These are phyloP conservation scores for Erodium maritimum DNA, from an alignment of 345 rosid genomes.

Conservation along the genomic window DNA sequence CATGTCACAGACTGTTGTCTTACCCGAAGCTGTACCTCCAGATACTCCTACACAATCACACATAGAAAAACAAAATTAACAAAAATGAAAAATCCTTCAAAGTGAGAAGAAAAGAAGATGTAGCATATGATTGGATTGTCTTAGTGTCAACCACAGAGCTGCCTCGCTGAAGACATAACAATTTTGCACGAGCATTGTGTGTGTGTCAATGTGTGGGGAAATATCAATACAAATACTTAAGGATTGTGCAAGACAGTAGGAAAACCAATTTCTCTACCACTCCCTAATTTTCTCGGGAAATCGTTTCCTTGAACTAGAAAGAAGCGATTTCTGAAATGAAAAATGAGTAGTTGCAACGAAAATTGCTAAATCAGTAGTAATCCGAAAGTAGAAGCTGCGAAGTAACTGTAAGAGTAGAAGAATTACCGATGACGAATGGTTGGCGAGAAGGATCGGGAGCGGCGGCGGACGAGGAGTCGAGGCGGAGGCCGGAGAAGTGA, in stretches of 20 bases:
- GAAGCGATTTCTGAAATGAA: background rate
- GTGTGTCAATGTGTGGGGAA: background rate
- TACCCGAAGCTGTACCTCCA: slow-evolving; percentile 99
- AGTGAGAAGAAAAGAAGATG: slow-evolving; percentile 1
- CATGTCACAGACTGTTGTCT: slow-evolving; percentile 98
- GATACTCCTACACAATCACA: slow-evolving; percentile 55
- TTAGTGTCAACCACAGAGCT: background rate
- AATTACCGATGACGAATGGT: slow-evolving; percentile 84
- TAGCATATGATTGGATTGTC: background rate
- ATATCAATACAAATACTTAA: background rate
- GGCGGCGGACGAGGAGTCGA: slow-evolving; percentile 34
- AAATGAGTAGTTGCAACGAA: background rate
- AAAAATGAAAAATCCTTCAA: background rate
- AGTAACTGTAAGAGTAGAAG: background rate
- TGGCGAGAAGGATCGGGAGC: slow-evolving; percentile 34
- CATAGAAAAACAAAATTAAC: background rate
- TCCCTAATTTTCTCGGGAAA: background rate
- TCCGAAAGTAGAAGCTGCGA: background rate
- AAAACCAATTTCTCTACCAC: background rate
- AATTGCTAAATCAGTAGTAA: background rate
- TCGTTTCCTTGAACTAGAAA: background rate
- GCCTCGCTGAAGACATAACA: background rate
- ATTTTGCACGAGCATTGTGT: background rate
- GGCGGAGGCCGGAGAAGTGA: slow-evolving; percentile 96
- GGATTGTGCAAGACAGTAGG: background rate